Evolutionary conservation across 768 basidiomycete genomes (phyloP).

Genomic region (Phanerochaete sordida): DNA sequence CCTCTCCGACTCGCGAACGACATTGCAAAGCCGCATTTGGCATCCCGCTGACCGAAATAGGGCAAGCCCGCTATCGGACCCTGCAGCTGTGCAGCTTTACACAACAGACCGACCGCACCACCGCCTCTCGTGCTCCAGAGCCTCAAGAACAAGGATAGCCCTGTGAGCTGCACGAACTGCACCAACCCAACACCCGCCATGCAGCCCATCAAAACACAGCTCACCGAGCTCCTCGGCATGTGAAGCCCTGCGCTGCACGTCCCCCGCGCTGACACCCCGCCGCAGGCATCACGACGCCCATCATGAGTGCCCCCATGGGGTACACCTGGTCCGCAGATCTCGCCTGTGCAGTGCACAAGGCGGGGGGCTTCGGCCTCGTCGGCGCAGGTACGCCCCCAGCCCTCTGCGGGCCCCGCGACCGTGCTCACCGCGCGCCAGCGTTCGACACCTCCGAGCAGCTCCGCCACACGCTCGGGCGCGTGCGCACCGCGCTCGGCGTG

Average conservation of each 20-base stretch:
- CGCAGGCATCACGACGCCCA: slow-evolving; percentile 30
- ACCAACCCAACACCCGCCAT: background rate
- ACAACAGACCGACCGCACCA: too few species aligned
- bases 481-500: slow-evolving; percentile 38
- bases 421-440: slow-evolving; percentile 32
- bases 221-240: slow-evolving; percentile 9
- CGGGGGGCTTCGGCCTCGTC: slow-evolving; percentile 73
- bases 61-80: background rate
- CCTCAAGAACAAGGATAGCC: too few species aligned
- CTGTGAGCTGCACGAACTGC: too few species aligned
- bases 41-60: too few species aligned
- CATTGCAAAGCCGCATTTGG: too few species aligned
- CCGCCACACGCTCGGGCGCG: slow-evolving; percentile 45
- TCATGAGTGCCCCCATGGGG: slow-evolving; percentile 67
- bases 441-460: slow-evolving; percentile 43
- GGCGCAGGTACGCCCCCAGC: slow-evolving; percentile 42
- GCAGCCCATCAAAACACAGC: slow-evolving; percentile 10
- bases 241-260: background rate
- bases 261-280: background rate
- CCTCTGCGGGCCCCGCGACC: slow-evolving; percentile 1
- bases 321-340: slow-evolving; percentile 56
- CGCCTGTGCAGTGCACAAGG: slow-evolving; percentile 47
- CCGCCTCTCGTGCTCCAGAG: too few species aligned
- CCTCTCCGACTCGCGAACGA: too few species aligned
- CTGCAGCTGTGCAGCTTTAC: background rate